phyloP scores from a whole-genome alignment of 192 early-diverging fungal genomes.

The Coemansia sp. region DNA sequence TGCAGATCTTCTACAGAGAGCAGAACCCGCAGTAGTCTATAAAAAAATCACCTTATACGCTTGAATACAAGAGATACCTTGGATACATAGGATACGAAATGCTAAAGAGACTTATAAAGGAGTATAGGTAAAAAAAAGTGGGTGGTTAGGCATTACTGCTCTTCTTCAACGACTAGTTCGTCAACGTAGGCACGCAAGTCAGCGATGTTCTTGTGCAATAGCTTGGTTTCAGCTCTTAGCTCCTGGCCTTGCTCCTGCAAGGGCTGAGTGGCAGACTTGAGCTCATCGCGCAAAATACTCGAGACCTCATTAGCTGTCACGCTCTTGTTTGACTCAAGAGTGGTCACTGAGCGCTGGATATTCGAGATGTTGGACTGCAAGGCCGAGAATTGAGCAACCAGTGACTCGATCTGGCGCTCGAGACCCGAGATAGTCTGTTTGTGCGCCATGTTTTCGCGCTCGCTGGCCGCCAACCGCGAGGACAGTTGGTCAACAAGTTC shows the following conservation, averaged over 20 bases:
- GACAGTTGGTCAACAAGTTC: conserved; percentile 32
- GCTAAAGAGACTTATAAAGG: not conserved
- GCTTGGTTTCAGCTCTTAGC: conserved; percentile 31
- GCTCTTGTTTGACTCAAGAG: conserved; percentile 17
- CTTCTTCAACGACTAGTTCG: conserved; percentile 56
- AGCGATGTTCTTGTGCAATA: conserved; percentile 41
- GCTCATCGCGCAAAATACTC: conserved; percentile 29
- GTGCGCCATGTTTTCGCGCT: conserved; percentile 39
- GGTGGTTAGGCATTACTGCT: not conserved
- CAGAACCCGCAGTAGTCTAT: conserved; percentile 65
- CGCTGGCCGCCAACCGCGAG: conserved; percentile 29
- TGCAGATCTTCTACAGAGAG: conserved; percentile 85
- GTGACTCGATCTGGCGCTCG: conserved; percentile 36
- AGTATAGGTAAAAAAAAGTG: not conserved
- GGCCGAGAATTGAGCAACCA: conserved; percentile 24
- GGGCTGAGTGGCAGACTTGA: conserved; percentile 33
- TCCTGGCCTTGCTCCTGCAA: conserved; percentile 30
- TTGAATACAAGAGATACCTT: not conserved
- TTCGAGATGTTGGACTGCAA: conserved; percentile 20
- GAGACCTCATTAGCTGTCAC: conserved; percentile 28
- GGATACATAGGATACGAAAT: not conserved
- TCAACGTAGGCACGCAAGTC: conserved; percentile 49
- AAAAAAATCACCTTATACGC: not conserved
- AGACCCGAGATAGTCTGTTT: conserved; percentile 38
- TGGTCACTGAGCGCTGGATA: conserved; percentile 31